Evolutionary conservation across 768 basidiomycete species (phyloP), one percentile per base, ranked within the genome.

Genomic region (Mrakia frigida): DNA sequence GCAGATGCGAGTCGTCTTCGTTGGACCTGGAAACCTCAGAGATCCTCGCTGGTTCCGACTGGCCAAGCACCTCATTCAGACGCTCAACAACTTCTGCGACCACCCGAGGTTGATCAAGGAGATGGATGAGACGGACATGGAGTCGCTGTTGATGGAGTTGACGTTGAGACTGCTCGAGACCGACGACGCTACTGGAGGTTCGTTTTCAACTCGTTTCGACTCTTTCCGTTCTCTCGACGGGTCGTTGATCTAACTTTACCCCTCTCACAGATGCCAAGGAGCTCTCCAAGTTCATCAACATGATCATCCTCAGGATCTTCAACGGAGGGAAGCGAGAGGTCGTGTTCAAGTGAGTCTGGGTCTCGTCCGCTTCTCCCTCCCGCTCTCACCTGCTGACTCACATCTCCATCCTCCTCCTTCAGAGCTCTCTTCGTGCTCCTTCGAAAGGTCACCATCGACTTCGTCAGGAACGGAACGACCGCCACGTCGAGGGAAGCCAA

Each of bases 41-140:
- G 63, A 78, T 13, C 65, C 72, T 33, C 43, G 72, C 13, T 63
- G 70, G 76, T 77, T 97, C 85, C 88, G 97, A 56, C 86, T 99
- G 13, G 93, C 95, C 67, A 99, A 99, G 84, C 97, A 98, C 83
- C 88, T 98, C 73, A 96, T 98, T 78, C 95, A 98, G 83, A 95
- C 95, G 0, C 88, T 98, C 39, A 94, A 95, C 80, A 91, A 92
- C 35, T 94, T 98, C 82, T 96, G 94, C 80, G 94, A 98, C 81
- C 93, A 95, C 82, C 84, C 89, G 9, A 87, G 92, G 78, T 87
- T 99, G 68, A 92, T 94, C 16, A 92, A 94, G 82, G 92, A 92
- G 11, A 82, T 98, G 75, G 91, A 92, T 0, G 90, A 93, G 59
- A 90, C 91, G 75, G 92, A 92, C 70, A 84, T 98, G 77, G 92